Base-by-base conservation (phyloP, 495 filamentous ascomycete species). In the Niebla homalea region DNA sequence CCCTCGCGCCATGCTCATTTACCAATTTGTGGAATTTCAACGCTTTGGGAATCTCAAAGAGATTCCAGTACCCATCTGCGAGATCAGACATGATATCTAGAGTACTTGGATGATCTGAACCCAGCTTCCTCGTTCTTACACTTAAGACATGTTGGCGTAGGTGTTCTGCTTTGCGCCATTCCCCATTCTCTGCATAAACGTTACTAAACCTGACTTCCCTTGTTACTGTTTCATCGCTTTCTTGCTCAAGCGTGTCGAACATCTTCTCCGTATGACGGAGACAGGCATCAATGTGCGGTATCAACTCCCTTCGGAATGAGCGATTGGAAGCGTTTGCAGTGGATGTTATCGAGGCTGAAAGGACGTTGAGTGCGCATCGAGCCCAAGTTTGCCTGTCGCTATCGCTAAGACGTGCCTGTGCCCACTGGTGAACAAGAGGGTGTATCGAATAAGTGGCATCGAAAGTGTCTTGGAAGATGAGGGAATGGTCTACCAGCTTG, bases 401-500 rank as follows among this genome's bases (percentile, higher is more conserved):
- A 22, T 52, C 49, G 15, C 38, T 35, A 25, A 63, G 51, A 36
- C 57, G 50, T 32, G 65, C 60, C 48, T 58, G 43, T 2, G 61
- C 55, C 64, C 64, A 68, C 47, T 51, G 36, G 49, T 68, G 65
- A 3, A 67, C 59, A 18, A 66, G 50, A 5, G 63, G 65, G 52
- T 68, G 65, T 46, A 67, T 57, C 1, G 64, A 62, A 25, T 61
- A 62, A 22, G 39, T 52, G 15, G 43, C 18, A 16, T 51, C 51
- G 1, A 23, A 39, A 5, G 50, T 19, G 20, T 61, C 57, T 15
- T 56, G 39, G 11, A 56, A 54, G 39, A 61, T 50, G 10, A 63
- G 49, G 3, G 51, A 67, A 36, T 60, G 55, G 14, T 59, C 48
- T 18, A 41, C 49, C 15, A 62, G 50, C 15, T 57, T 36, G 37